Conservation (phyloP, 164 flowering plant genomes). For the Nymphaea colorata region DNA sequence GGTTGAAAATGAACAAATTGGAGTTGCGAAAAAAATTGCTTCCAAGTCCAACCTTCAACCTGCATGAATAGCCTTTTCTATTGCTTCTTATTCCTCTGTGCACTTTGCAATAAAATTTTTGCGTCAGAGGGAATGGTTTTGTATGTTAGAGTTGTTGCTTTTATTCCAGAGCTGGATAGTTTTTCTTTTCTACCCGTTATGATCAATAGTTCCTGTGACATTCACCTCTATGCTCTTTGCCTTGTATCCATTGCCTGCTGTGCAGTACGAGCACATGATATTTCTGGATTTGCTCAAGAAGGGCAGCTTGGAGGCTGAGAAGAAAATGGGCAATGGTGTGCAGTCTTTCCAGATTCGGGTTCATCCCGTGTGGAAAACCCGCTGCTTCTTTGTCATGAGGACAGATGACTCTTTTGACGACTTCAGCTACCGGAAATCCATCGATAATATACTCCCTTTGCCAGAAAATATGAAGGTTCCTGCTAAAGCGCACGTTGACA, state of each 20-base stretch:
- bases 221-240: too few species aligned
- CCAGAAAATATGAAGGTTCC: constrained; percentile 66
- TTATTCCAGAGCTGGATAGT: too few species aligned
- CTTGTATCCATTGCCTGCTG: not conserved
- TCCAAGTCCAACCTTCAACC: too few species aligned
- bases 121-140: too few species aligned
- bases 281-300: constrained; percentile 69
- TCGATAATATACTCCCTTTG: constrained; percentile 72
- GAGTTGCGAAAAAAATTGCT: too few species aligned
- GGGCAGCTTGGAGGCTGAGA: constrained; percentile 73
- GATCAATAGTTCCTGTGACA: too few species aligned
- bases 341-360: constrained; percentile 52
- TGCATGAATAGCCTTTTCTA: too few species aligned
- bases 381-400: constrained; percentile 74
- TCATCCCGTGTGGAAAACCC: constrained; percentile 80
- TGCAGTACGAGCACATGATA: constrained; percentile 72
- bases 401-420: constrained; percentile 63
- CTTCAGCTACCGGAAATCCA: constrained; percentile 96
- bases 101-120: too few species aligned
- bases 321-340: constrained; percentile 60
- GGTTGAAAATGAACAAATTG: too few species aligned
- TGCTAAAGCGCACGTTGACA: constrained; percentile 28
- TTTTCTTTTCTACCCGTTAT: too few species aligned
- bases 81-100: too few species aligned
- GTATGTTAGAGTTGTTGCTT: too few species aligned